Base-by-base conservation (phyloP, 2,329 filamentous ascomycete species). In the Beauveria sp. region DNA sequence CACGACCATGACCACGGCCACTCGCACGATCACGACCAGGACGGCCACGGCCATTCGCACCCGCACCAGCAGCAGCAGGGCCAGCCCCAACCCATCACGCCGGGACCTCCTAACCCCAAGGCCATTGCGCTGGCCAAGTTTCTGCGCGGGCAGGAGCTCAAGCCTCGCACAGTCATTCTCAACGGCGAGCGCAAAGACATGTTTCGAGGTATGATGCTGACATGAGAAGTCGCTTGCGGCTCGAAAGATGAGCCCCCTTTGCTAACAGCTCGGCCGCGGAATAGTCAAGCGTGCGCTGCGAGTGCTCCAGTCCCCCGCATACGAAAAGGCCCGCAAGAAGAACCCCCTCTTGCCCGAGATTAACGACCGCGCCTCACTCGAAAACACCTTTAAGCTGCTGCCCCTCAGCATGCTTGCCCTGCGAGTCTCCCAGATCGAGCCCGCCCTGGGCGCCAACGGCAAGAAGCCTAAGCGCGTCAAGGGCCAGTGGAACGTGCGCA, bases 141-240 rank as follows among this genome's bases (percentile, higher is more conserved):
- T 77, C 79, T 99, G 63, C 87, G 87, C 67, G 76, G 83, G 63
- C 93, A 97, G 77, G 85, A 95, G 63, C 78, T 99, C 66, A 99
- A 99, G 83, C 83, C 85, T 20, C 83, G 95, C 65, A 97, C 93
- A 20, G 93, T 90, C 73, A 96, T 99, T 66, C 84, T 98, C 66
- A 93, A 97, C 67, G 95, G 95, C 69, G 93, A 97, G 81, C 86
- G 95, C 70, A 98, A 96, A 78, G 93, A 99, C 67, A 96, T 99
- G 90, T 98, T 99, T 77, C 89, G 88, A 82, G 92, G 91, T 93
- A 80, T 55, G 72, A 28, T 20, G 9, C 8, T 16, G 16, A 14
- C 14, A 5, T 3, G 64, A 24, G 34, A 28, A 3, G n/a, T 14
- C 14, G 16, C 24, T 7, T 14, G 12, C 14, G 14, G 28, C n/a